Evolutionary conservation across 2,329 filamentous ascomycete genomes (phyloP).

Genomic region (Colletotrichum acutatum): DNA sequence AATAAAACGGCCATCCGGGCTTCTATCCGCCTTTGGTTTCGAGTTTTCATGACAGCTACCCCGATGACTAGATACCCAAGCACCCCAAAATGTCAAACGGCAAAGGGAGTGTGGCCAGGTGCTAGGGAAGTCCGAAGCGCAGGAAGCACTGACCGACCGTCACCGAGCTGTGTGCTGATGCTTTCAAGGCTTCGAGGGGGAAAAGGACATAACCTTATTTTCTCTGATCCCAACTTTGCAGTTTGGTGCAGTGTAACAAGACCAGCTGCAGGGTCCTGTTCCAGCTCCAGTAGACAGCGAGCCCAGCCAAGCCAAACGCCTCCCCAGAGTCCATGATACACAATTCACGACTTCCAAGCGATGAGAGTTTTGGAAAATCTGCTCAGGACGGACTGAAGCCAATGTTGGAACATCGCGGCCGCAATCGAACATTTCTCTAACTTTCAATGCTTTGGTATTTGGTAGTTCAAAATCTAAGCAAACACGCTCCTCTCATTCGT

Average conservation of each 20-base stretch:
- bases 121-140: slow-evolving; percentile 12
- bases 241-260: slow-evolving; percentile 4
- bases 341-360: neutral
- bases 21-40: slow-evolving; percentile 18
- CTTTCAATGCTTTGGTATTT: slow-evolving; percentile 7
- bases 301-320: neutral
- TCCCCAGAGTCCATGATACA: neutral
- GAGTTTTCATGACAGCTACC: neutral
- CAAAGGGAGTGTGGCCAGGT: neutral
- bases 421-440: slow-evolving; percentile 16
- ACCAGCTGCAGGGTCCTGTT: neutral
- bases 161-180: neutral
- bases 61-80: neutral
- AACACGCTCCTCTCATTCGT: slow-evolving; percentile 11
- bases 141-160: neutral
- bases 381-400: neutral
- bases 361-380: neutral
- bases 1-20: neutral
- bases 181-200: neutral
- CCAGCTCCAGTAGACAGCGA: neutral
- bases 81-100: neutral
- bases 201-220: slow-evolving; percentile 4
- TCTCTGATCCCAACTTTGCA: neutral
- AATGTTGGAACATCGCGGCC: slow-evolving; percentile 18
- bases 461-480: neutral